Conservation (phyloP, 768 basidiomycete genomes). For the Arthromyces matolae region DNA sequence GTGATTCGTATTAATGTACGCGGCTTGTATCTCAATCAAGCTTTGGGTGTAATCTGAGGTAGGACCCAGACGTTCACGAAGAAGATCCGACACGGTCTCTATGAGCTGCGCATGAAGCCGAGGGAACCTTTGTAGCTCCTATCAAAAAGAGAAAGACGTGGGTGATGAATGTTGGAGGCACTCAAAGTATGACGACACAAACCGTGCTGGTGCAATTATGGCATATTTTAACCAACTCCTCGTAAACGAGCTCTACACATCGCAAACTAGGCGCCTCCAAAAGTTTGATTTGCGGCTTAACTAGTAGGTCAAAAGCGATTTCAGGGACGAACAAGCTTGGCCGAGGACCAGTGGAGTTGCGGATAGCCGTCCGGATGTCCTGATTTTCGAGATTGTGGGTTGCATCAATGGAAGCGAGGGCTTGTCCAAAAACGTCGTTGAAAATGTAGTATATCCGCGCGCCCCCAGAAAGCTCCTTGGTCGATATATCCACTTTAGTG, state of each 20-base stretch:
- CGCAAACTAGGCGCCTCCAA: slow-evolving; percentile 91
- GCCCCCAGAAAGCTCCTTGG: slow-evolving; percentile 96
- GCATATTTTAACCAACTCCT: slow-evolving; percentile 98
- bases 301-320: slow-evolving; percentile 91
- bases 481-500: slow-evolving; percentile 92
- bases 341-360: slow-evolving; percentile 95
- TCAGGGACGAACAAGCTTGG: slow-evolving; percentile 97
- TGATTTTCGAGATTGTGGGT: slow-evolving; percentile 87
- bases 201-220: slow-evolving; percentile 95
- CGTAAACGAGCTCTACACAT: slow-evolving; percentile 97
- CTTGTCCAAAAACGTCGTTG: slow-evolving; percentile 95
- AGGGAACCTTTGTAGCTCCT: slow-evolving; percentile 97
- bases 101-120: slow-evolving; percentile 88
- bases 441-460: slow-evolving; percentile 99
- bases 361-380: slow-evolving; percentile 96
- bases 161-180: neutral
- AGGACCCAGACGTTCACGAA: slow-evolving; percentile 92
- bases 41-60: slow-evolving; percentile 96
- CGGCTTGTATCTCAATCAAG: slow-evolving; percentile 94
- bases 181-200: slow-evolving; percentile 26
- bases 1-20: slow-evolving; percentile 99
- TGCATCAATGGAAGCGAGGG: slow-evolving; percentile 85
- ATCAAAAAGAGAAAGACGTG: slow-evolving; percentile 4
- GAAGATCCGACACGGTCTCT: slow-evolving; percentile 93
- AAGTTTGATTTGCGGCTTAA: slow-evolving; percentile 97